Evolutionary conservation across 805 yeast species (phyloP).

Genomic region (Wickerhamomyces subpelliculosus): DNA sequence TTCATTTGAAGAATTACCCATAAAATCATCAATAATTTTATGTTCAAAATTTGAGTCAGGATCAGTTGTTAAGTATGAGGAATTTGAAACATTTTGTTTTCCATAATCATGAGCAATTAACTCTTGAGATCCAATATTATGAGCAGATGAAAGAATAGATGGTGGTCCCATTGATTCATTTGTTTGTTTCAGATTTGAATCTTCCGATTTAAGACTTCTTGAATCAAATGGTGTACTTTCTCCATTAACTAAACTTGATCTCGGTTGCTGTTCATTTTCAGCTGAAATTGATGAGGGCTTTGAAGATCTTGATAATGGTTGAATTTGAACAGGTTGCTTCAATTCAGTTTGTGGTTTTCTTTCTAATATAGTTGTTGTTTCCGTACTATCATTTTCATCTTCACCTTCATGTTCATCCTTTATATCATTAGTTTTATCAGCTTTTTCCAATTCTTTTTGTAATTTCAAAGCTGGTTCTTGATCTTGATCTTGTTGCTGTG

Average conservation of each 20-base stretch:
- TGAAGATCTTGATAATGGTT: not conserved
- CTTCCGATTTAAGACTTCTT: not conserved
- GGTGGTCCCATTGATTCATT: not conserved
- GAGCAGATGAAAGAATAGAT: not conserved
- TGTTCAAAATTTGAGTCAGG: slow-evolving; percentile 17
- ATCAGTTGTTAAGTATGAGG: slow-evolving; percentile 12
- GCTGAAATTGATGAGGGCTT: no score
- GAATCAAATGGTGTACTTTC: not conserved
- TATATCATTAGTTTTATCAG: not conserved
- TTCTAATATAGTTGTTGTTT: no score
- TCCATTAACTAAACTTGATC: not conserved
- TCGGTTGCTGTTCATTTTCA: not conserved
- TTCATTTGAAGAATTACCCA: slow-evolving; percentile 15
- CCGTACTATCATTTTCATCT: not conserved
- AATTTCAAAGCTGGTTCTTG: no score
- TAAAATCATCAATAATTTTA: slow-evolving; percentile 20
- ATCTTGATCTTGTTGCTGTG: no score
- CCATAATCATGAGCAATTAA: not conserved
- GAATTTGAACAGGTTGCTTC: not conserved
- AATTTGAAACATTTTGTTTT: slow-evolving; percentile 1
- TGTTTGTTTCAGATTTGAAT: not conserved
- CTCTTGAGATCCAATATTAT: not conserved
- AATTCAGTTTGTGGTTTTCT: not conserved
- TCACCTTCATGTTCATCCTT: not conserved
- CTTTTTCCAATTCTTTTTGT: not conserved